Evolutionary conservation across 176 grass and related monocot genomes (phyloP).

Genomic region (Bolboschoenus planiculmis): DNA sequence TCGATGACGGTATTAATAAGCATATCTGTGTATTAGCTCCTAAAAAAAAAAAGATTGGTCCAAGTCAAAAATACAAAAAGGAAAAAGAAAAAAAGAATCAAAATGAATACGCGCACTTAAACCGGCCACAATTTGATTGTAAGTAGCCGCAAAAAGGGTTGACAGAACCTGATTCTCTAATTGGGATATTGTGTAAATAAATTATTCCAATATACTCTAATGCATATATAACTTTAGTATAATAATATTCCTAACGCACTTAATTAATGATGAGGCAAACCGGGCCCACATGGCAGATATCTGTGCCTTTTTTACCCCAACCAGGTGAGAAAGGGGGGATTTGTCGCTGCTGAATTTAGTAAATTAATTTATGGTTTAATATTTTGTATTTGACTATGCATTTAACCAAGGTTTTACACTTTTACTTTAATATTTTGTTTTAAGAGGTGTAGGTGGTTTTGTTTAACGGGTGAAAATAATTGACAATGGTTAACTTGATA

Average conservation of each 20-base stretch:
- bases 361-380: neutral
- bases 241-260: slow-evolving; percentile 9
- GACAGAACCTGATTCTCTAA: slow-evolving; percentile 3
- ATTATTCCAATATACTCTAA: neutral
- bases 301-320: neutral
- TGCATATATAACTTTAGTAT: neutral
- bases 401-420: too few species aligned
- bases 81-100: neutral
- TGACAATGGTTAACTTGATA: too few species aligned
- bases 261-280: neutral
- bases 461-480: too few species aligned
- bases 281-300: neutral
- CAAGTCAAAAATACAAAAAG: neutral
- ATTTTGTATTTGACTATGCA: neutral
- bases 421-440: too few species aligned
- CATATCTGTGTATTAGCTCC: too few species aligned
- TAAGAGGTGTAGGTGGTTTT: too few species aligned
- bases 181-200: neutral
- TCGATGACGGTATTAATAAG: too few species aligned
- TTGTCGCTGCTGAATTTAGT: neutral
- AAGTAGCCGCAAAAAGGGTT: neutral
- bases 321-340: neutral
- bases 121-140: neutral
- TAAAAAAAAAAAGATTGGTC: too few species aligned
- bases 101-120: neutral